Evolutionary conservation across 2,329 filamentous ascomycete species (phyloP).

Genomic region (Diatrype stigma): DNA sequence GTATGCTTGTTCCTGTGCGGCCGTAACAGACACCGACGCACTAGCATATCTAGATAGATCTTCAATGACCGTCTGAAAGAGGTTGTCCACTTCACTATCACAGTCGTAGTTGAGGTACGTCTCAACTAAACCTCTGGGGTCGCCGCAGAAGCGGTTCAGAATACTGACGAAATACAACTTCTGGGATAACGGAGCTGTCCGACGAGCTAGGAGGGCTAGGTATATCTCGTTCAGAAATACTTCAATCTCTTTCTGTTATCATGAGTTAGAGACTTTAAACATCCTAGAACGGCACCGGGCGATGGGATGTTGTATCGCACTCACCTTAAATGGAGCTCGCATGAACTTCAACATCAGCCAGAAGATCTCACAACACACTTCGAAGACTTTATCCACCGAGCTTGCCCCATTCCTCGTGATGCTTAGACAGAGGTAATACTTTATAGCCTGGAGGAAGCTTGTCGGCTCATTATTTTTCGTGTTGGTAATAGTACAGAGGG

Average conservation of each 20-base stretch:
- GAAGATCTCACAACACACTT: slow-evolving; percentile 95
- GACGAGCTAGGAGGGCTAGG: slow-evolving; percentile 82
- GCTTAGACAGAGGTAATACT: slow-evolving; percentile 93
- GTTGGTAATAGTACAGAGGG: slow-evolving; percentile 85
- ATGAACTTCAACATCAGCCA: slow-evolving; percentile 96
- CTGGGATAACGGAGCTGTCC: slow-evolving; percentile 80
- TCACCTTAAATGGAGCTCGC: slow-evolving; percentile 85
- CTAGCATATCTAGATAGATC: slow-evolving; percentile 86
- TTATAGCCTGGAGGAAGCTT: slow-evolving; percentile 88
- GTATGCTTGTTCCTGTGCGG: slow-evolving; percentile 78
- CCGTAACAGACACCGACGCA: slow-evolving; percentile 68
- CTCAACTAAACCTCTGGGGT: slow-evolving; percentile 86
- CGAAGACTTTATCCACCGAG: slow-evolving; percentile 86
- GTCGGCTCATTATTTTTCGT: slow-evolving; percentile 85
- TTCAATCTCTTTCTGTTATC: slow-evolving; percentile 80
- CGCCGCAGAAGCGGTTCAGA: slow-evolving; percentile 75
- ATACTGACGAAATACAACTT: slow-evolving; percentile 90
- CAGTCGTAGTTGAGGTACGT: slow-evolving; percentile 98
- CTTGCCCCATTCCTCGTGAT: slow-evolving; percentile 93
- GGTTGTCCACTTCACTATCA: slow-evolving; percentile 91
- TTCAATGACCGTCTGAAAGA: slow-evolving; percentile 93
- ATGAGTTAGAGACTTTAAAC: slow-evolving; percentile 20
- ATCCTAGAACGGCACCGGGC: slow-evolving; percentile 56
- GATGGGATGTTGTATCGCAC: slow-evolving; percentile 17
- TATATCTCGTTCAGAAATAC: slow-evolving; percentile 98